A percentile compares a stretch with the other conserved stretches of the same genome.
Evolutionary conservation across 2,329 filamentous ascomycete genomes (phyloP).

Genomic region (Remersonia thermophila): DNA sequence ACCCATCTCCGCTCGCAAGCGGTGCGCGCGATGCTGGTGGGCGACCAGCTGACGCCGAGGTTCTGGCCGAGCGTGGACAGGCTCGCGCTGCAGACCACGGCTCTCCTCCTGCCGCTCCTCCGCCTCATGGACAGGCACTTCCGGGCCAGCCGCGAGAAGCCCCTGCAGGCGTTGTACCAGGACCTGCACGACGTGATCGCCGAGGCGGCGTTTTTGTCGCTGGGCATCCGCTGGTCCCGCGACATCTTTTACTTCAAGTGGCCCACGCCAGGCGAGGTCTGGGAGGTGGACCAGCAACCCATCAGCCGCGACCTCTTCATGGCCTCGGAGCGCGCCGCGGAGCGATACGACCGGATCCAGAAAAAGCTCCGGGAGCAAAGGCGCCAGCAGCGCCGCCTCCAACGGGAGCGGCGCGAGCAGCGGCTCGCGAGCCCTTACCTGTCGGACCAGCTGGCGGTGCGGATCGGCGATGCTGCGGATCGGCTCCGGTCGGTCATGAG

Average conservation of each 20-base stretch:
- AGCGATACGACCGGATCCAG: slow-evolving; percentile 5
- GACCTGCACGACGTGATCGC: slow-evolving; percentile 23
- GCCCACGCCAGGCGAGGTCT: slow-evolving; percentile 19
- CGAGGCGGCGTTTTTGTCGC: slow-evolving; percentile 21
- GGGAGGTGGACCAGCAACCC: slow-evolving; percentile 17
- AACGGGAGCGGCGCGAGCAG: no score
- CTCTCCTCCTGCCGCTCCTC: slow-evolving; percentile 26
- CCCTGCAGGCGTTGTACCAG: slow-evolving; percentile 20
- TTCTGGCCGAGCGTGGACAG: slow-evolving; percentile 29
- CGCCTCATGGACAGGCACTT: slow-evolving; percentile 18
- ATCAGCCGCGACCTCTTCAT: slow-evolving; percentile 15
- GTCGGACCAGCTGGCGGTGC: no score
- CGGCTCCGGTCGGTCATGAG: no score
- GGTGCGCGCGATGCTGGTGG: slow-evolving; percentile 18
- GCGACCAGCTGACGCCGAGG: slow-evolving; percentile 16
- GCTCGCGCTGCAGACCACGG: slow-evolving; percentile 21
- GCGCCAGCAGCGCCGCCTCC: no score
- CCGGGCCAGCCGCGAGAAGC: slow-evolving; percentile 5
- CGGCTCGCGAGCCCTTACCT: no score
- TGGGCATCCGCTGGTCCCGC: slow-evolving; percentile 20
- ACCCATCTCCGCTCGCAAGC: slow-evolving; percentile 22
- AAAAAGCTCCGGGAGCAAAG: no score
- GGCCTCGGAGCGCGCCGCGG: slow-evolving; percentile 7
- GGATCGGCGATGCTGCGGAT: no score
- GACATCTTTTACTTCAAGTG: slow-evolving; percentile 22